These are phyloP conservation scores for Nepenthes gracilis DNA, from an alignment of 148 eudicot genomes.

Conservation along the genomic window DNA sequence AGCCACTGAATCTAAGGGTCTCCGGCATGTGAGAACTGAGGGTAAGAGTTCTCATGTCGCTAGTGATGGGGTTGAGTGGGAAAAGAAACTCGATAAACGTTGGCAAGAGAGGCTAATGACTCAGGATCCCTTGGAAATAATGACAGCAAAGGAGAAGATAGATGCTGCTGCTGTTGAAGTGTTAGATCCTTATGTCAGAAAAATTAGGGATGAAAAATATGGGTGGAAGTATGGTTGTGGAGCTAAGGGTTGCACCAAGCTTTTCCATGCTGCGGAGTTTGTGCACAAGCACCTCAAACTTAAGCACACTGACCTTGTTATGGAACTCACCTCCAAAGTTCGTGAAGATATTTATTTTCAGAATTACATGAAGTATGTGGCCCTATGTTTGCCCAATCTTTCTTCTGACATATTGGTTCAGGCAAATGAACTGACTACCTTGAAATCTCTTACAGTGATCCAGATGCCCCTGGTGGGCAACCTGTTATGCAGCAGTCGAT, in stretches of 20 bases:
- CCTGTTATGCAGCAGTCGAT: constrained; percentile 83
- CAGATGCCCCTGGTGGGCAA: constrained; percentile 86
- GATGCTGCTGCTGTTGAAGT: constrained; percentile 88
- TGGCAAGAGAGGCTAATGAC: constrained; percentile 85
- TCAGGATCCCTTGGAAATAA: constrained; percentile 77
- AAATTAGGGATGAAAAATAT: constrained; percentile 96
- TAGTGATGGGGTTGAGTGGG: constrained; percentile 65
- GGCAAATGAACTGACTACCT: constrained; percentile 4
- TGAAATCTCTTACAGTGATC: constrained; percentile 46
- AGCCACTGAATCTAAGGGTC: constrained; percentile 71
- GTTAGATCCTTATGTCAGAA: constrained; percentile 82
- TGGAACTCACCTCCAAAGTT: constrained; percentile 84
- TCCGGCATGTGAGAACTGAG: constrained; percentile 81
- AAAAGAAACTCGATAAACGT: constrained; percentile 65
- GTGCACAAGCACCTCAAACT: constrained; percentile 95
- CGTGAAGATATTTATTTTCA: constrained; percentile 93
- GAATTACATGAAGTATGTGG: constrained; percentile 85
- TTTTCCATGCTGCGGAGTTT: constrained; percentile 96
- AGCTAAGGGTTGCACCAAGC: constrained; percentile 97
- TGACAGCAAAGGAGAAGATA: constrained; percentile 95
- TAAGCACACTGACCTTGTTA: constrained; percentile 68
- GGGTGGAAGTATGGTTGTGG: constrained; percentile 99
- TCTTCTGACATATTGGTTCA: not conserved
- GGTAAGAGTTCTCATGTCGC: constrained; percentile 45
- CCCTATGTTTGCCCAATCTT: not conserved